Evolutionary conservation across 179 eudicot genomes (phyloP).

Genomic region (Kewa caespitosa): DNA sequence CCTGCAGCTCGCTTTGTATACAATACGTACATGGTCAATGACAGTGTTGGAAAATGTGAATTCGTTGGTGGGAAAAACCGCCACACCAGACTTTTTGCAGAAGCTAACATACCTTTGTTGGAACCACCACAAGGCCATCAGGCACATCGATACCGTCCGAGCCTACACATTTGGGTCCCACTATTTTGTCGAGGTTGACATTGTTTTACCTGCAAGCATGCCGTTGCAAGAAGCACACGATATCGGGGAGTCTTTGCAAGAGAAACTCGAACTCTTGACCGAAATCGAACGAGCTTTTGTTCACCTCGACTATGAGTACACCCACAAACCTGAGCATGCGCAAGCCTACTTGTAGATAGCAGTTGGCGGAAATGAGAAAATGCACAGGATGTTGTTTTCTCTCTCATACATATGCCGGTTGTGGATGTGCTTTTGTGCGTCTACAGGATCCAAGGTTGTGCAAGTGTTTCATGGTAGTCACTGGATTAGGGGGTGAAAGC

Average conservation of each 20-base stretch:
- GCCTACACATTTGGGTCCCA: slow-evolving; percentile 88
- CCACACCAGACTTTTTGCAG: slow-evolving; percentile 68
- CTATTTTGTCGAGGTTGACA: slow-evolving; percentile 83
- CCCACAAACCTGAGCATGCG: slow-evolving; percentile 78
- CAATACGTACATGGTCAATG: slow-evolving; percentile 81
- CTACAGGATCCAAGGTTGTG: neutral
- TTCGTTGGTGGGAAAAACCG: slow-evolving; percentile 71
- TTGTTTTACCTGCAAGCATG: slow-evolving; percentile 70
- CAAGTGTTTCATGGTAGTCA: neutral
- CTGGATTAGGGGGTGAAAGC: neutral
- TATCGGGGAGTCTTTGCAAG: slow-evolving; percentile 75
- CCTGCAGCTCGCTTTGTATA: slow-evolving; percentile 74
- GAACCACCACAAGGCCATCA: slow-evolving; percentile 80
- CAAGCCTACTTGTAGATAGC: slow-evolving; percentile 37
- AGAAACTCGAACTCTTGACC: slow-evolving; percentile 69
- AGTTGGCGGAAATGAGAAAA: neutral
- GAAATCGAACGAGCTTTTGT: slow-evolving; percentile 85
- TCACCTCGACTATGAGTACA: slow-evolving; percentile 71
- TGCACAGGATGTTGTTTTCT: neutral
- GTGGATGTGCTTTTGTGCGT: neutral
- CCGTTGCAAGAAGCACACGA: slow-evolving; percentile 78
- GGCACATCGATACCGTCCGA: slow-evolving; percentile 75
- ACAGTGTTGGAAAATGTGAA: slow-evolving; percentile 80
- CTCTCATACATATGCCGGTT: neutral
- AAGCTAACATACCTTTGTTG: slow-evolving; percentile 79